phyloP scores from a whole-genome alignment of 1,284 basidiomycete genomes.

The Malassezia cuniculi region DNA sequence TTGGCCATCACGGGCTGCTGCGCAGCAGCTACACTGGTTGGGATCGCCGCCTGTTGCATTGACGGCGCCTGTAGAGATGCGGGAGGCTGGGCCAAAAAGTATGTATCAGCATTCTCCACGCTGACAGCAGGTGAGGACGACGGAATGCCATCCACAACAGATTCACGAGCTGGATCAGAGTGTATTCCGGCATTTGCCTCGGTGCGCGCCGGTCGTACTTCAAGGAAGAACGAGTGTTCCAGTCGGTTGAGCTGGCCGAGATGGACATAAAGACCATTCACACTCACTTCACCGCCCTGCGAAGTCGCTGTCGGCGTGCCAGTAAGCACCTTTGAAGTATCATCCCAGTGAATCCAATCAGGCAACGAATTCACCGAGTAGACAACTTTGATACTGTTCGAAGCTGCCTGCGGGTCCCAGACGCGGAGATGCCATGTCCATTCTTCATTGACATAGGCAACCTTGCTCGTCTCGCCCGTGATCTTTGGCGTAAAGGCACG shows the following conservation, averaged over 20 bases:
- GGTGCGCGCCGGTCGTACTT: slow-evolving; percentile 24
- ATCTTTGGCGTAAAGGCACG: slow-evolving; percentile 61
- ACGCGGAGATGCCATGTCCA: slow-evolving; percentile 89
- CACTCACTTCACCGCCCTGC: slow-evolving; percentile 27
- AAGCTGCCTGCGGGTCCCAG: slow-evolving; percentile 74
- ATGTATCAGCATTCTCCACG: too few species aligned
- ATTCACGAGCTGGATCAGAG: too few species aligned
- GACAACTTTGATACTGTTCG: slow-evolving; percentile 54
- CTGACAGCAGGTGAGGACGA: too few species aligned
- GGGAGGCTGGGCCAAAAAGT: too few species aligned
- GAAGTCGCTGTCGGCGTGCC: slow-evolving; percentile 25
- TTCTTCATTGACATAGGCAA: slow-evolving; percentile 57
- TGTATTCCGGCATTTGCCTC: too few species aligned
- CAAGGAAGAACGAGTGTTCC: slow-evolving; percentile 33
- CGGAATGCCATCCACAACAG: too few species aligned
- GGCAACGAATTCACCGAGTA: slow-evolving; percentile 71
- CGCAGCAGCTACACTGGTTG: too few species aligned
- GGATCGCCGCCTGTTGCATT: too few species aligned
- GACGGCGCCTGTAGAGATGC: too few species aligned
- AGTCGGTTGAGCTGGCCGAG: slow-evolving; percentile 33
- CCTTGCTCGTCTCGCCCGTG: slow-evolving; percentile 46
- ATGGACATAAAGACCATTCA: slow-evolving; percentile 34
- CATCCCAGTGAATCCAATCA: slow-evolving; percentile 75
- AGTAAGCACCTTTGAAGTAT: slow-evolving; percentile 43
- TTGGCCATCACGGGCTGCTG: too few species aligned